Conservation (phyloP, 441 rosid genomes). For the Syzygium malaccense region DNA sequence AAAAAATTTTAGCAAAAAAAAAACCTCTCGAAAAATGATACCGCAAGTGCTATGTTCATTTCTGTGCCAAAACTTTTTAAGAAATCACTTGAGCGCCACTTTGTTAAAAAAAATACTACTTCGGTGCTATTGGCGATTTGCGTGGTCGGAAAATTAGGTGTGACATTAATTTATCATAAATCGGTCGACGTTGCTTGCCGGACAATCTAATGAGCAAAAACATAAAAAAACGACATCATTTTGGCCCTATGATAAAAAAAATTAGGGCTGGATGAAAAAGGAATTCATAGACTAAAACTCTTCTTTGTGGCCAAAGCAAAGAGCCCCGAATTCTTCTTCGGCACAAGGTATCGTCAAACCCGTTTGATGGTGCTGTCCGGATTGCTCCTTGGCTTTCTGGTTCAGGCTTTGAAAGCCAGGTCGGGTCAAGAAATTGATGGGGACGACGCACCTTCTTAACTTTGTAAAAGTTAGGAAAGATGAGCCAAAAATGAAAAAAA, state of each 20-base stretch:
- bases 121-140: not conserved
- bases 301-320: not conserved
- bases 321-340: not conserved
- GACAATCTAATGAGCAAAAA: not conserved
- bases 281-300: not conserved
- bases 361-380: not conserved
- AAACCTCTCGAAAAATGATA: not conserved
- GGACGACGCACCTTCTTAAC: not conserved
- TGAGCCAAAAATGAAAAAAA: not conserved
- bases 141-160: not conserved
- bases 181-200: fast-evolving
- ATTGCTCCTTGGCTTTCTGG: not conserved
- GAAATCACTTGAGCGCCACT: not conserved
- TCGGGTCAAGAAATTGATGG: not conserved
- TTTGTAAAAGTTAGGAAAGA: not conserved
- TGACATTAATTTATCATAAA: not conserved
- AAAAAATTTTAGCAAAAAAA: not conserved
- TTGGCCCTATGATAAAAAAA: not conserved
- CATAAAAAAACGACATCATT: not conserved
- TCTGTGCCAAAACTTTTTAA: fast-evolving
- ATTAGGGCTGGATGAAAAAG: not conserved
- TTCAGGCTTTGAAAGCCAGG: not conserved
- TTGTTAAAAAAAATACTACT: not conserved
- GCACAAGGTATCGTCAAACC: not conserved
- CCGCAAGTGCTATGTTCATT: not conserved